phyloP scores from a whole-genome alignment of 1,284 basidiomycete genomes.

The Cryptococcus sp. region DNA sequence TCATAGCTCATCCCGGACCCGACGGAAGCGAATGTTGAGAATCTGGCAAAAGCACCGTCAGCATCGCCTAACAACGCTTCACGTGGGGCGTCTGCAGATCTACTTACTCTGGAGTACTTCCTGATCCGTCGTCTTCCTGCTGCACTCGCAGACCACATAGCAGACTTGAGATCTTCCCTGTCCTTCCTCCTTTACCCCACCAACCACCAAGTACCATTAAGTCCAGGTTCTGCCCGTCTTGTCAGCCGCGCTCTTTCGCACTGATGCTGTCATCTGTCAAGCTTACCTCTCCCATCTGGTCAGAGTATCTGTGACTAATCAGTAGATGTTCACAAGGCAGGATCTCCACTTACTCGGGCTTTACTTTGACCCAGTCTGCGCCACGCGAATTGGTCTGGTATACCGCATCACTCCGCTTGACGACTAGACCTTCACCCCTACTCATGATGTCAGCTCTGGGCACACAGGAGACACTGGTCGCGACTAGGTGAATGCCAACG shows the following conservation, averaged over 20 bases:
- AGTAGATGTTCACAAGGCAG: neutral
- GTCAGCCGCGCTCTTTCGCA: slow-evolving; percentile 5
- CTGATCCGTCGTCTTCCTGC: slow-evolving; percentile 58
- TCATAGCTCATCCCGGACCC: slow-evolving; percentile 80
- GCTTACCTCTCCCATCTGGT: slow-evolving; percentile 44
- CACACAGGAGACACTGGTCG: no score
- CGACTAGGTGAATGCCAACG: slow-evolving; percentile 7
- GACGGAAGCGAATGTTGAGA: slow-evolving; percentile 69
- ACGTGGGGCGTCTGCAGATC: slow-evolving; percentile 42
- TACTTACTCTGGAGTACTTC: slow-evolving; percentile 63
- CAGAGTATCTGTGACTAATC: slow-evolving; percentile 23
- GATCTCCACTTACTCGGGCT: slow-evolving; percentile 70
- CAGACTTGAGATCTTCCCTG: slow-evolving; percentile 54
- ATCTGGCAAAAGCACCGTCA: slow-evolving; percentile 27
- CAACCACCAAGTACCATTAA: slow-evolving; percentile 72
- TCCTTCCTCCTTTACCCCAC: slow-evolving; percentile 55
- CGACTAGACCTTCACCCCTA: slow-evolving; percentile 85
- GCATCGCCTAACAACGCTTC: neutral
- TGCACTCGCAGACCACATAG: slow-evolving; percentile 52
- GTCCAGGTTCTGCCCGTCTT: slow-evolving; percentile 74
- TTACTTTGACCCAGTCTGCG: slow-evolving; percentile 91
- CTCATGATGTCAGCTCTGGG: neutral
- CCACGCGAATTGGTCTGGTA: slow-evolving; percentile 84
- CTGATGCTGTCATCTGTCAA: neutral
- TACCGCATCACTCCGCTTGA: slow-evolving; percentile 77